Base-by-base conservation (phyloP, 139 green algal genomes). In the Chlorella sp. region DNA sequence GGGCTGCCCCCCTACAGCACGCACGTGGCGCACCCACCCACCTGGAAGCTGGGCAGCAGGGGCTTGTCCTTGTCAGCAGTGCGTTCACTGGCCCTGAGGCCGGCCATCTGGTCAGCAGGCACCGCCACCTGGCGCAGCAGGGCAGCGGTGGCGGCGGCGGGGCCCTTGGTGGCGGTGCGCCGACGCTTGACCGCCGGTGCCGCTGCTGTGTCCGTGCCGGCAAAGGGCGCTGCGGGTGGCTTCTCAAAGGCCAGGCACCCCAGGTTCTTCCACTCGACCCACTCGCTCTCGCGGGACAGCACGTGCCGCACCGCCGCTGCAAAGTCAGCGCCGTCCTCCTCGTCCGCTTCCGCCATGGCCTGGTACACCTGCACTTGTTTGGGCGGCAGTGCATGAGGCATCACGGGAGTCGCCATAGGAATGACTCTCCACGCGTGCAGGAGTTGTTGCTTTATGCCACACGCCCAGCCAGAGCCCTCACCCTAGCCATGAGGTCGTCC, bases 81-180 rank as follows among this genome's bases (percentile, higher is more conserved):
- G 14, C 67, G 61, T 5, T 70, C 31, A 33, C 24, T 49, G 32
- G 67, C 67, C 36, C 62, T 35, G 67, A 79, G 55, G 51, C 74
- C 51, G 35, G 50, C 74, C 74, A 79, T 73, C 29, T 63, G 49
- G 49, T 73, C 49, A 29, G 29, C 67, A 29, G 36, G 67, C 30
- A 73, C 49, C 14, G 17, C 35, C 3, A 71, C 35, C 22, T 62
- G 65, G 23, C 65, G 34, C 22, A 71, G 34, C 32, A 71, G 24
- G 3, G 23, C 23, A 26, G 35, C 22, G 6, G 65, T 31, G 2
- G 65, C 10, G 3, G 24, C n/a, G 27, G n/a, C 61, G 4, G 61
- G 27, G 4, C 27, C 27, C 27, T 3, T 30, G 5, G 4, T 22
- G 26, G 17, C 23, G 5, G 26, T 27, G 17, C 61, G 61, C 61